Base-by-base conservation (phyloP, 768 basidiomycete species). In the Pleurotus sapidus region DNA sequence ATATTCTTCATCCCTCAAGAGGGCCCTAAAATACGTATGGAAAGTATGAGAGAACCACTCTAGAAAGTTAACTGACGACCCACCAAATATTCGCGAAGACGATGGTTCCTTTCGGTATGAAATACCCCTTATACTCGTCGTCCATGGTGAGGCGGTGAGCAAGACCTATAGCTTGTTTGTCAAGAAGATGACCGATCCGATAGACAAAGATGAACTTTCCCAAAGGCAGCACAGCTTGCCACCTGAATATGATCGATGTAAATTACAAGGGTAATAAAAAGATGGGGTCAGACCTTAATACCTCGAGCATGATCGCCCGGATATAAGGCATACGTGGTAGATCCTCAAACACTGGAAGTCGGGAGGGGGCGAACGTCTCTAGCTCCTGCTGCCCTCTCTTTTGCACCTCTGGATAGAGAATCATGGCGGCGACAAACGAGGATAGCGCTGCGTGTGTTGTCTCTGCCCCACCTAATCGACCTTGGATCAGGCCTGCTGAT, bases 291-390 rank as follows among this genome's bases (percentile, higher is more conserved):
- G n/a, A n/a, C n/a, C 25, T 11, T 24, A 25, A 1, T 12, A 27
- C 34, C 23, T 54, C 51, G 30, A 20, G 24, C 37, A 58, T 57
- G 58, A 76, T 54, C 0, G 73, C 74, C 4, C 65, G 65, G 8
- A 74, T 57, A 45, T 73, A 76, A 0, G 70, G 70, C 27, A 75
- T 46, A 2, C 58, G 59, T 1, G 34, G 38, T 3, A 60, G 45
- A 24, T 76, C 72, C 6, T 61, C 64, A 42, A 72, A 70, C 3
- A 57, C 59, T 4, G 75, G 75, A 3, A 74, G 64, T 14, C 67
- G 64, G 25, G 58, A 56, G 5, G 67, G 68, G 6, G 74, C 49
- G 9, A 72, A 65, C 1, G 45, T 24, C 42, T 73, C 70, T 3
- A 75, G 61, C 27, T 74, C 72, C 0, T 60, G 57, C 23, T 74